Conservation (phyloP, 2,329 filamentous ascomycete genomes). For the Exophiala dermatitidis region DNA sequence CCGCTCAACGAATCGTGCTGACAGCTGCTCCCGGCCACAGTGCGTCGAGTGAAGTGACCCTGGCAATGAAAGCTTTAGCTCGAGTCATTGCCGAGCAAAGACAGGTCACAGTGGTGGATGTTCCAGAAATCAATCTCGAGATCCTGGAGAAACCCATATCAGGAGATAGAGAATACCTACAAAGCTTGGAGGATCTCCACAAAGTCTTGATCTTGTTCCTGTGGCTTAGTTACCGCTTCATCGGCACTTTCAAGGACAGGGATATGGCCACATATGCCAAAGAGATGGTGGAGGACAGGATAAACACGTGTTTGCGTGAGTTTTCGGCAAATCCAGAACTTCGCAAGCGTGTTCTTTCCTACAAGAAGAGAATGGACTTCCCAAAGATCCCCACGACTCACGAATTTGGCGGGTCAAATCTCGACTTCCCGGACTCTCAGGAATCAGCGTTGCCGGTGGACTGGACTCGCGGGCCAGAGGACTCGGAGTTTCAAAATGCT, state of each 20-base stretch:
- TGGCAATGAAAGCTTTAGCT: constrained; percentile 54
- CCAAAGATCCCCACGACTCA: constrained; percentile 4
- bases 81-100: constrained; percentile 60
- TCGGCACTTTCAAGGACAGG: constrained; percentile 69
- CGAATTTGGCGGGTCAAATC: neutral
- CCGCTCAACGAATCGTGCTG: constrained; percentile 69
- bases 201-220: constrained; percentile 76
- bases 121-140: constrained; percentile 64
- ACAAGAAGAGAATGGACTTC: constrained; percentile 14
- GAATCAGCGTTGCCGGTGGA: constrained; percentile 8
- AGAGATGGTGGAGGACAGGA: constrained; percentile 64
- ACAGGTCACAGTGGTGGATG: constrained; percentile 62
- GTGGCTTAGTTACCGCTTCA: constrained; percentile 87
- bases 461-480: constrained; percentile 7
- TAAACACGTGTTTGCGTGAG: constrained; percentile 56
- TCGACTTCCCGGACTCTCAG: constrained; percentile 4
- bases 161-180: constrained; percentile 52
- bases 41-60: constrained; percentile 34
- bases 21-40: constrained; percentile 56
- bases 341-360: constrained; percentile 13
- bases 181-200: constrained; percentile 68
- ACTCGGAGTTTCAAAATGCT: constrained; percentile 6
- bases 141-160: constrained; percentile 55
- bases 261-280: constrained; percentile 74
- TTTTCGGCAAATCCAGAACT: constrained; percentile 43